Evolutionary conservation across 108 stramenopile genomes (phyloP), one percentile per base, ranked within the genome.

Genomic region (Cyclotella distinguenda): DNA sequence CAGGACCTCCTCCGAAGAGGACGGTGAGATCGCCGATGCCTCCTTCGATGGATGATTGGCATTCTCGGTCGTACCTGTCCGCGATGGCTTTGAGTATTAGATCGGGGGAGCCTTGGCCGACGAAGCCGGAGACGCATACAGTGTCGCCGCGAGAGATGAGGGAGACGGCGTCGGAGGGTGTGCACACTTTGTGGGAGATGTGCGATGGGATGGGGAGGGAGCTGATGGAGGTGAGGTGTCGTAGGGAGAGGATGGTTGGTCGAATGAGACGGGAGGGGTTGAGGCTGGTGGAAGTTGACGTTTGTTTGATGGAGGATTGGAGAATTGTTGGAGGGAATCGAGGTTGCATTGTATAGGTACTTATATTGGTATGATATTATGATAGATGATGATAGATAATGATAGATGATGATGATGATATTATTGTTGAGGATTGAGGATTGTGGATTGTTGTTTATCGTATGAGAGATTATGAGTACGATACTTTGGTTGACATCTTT

Each of bases 1-100:
- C 90, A 11, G 85, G 86, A 38, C 88, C 85, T 6, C 87, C 92
- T 2, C 85, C 86, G 72, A 90, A 93, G 12, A 90, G 39, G 11
- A 93, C 52, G 6, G 89, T 90, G 28, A 90, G 47, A 72, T 88
- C 74, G 12, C 44, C 61, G 12, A 76, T 52, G 21, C 72, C 72
- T 25, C 53, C 65, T n/a, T 55, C 45, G 12, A 52, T 28, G 6
- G 48, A 64, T 16, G 58, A 46, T 23, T 47, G 28, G 18, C 68
- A 54, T 13, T 74, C 68, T 63, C 61, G 27, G 52, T 84, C 81
- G 35, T 79, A 84, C 57, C 82, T 53, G 61, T 89, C 64, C 8
- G 83, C 77, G 25, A 88, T 42, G 2, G 88, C 78, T 42, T 85
- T 82, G 44, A 83, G 46, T 8, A 84, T 65, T 7, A 71, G 45